A percentile compares a stretch with the other conserved stretches of the same genome.
Evolutionary conservation across 2,329 filamentous ascomycete genomes (phyloP).

Genomic region (Aspergillus candidus): DNA sequence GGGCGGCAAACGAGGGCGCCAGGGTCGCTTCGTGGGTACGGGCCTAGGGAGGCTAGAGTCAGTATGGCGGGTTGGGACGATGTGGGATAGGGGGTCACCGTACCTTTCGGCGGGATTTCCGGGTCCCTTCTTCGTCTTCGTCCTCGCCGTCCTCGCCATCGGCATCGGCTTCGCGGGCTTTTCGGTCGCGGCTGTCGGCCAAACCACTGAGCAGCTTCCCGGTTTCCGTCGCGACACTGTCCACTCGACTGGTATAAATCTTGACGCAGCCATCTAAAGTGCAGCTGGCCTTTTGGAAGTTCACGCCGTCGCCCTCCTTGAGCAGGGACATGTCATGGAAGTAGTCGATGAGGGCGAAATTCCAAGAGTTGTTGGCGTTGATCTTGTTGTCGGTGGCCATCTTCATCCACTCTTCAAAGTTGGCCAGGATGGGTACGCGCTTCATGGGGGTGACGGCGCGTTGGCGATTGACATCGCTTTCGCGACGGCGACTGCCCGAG

Average conservation of each 20-base stretch:
- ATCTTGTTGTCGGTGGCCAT: conserved; percentile 99
- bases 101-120: conserved; percentile 67
- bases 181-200: conserved; percentile 68
- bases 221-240: conserved; percentile 96
- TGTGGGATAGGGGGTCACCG: background rate
- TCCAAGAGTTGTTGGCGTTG: conserved; percentile 97
- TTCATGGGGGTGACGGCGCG: conserved; percentile 89
- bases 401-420: conserved; percentile 99
- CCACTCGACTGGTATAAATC: conserved; percentile 96
- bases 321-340: conserved; percentile 98
- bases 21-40: conserved; percentile 89
- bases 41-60: conserved; percentile 38
- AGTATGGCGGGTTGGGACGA: conserved; percentile 1
- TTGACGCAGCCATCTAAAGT: conserved; percentile 97
- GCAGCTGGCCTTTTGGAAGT: conserved; percentile 97
- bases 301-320: conserved; percentile 93
- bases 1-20: conserved; percentile 75
- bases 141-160: conserved; percentile 57
- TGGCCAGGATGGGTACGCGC: conserved; percentile 88
- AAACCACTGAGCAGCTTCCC: conserved; percentile 90
- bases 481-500: conserved; percentile 30
- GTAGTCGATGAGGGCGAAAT: conserved; percentile 99
- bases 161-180: conserved; percentile 56
- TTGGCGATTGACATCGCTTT: conserved; percentile 54
- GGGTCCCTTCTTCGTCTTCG: conserved; percentile 53